Evolutionary conservation across 129 eudicot genomes (phyloP).

Genomic region (Flaveria sonorensis): DNA sequence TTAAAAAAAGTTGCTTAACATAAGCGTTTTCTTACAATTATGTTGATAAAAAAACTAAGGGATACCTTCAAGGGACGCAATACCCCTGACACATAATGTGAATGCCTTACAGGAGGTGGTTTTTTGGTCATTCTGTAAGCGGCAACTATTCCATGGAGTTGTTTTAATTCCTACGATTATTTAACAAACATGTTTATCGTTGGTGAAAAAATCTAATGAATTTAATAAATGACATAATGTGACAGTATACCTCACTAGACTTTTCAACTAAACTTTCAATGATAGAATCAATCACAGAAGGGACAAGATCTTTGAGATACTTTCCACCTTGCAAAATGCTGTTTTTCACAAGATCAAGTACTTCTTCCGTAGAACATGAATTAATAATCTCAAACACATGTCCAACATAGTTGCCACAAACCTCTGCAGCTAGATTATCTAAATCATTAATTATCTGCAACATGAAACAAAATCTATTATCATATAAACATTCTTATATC

Average conservation of each 20-base stretch:
- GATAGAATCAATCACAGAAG: constrained; percentile 60
- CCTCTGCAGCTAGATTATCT: constrained; percentile 57
- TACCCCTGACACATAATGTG: constrained; percentile 83
- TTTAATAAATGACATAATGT: neutral
- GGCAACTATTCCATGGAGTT: constrained; percentile 88
- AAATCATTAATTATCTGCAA: constrained; percentile 84
- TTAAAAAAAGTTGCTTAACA: neutral
- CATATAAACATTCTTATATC: neutral
- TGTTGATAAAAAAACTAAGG: neutral
- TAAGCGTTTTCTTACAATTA: neutral
- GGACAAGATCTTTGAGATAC: constrained; percentile 63
- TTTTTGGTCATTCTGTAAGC: constrained; percentile 90
- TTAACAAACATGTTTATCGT: constrained; percentile 19
- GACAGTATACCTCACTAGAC: constrained; percentile 65
- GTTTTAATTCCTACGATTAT: constrained; percentile 68
- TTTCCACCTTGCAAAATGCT: constrained; percentile 78
- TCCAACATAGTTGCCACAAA: constrained; percentile 61
- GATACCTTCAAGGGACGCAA: constrained; percentile 80
- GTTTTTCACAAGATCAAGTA: constrained; percentile 70
- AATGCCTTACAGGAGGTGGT: constrained; percentile 93
- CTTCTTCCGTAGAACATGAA: constrained; percentile 70
- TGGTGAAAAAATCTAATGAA: neutral
- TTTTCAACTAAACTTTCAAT: constrained; percentile 68
- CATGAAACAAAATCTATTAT: neutral
- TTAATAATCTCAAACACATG: constrained; percentile 60